Conservation (phyloP, 805 yeast genomes). For the Candida fluviatilis region DNA sequence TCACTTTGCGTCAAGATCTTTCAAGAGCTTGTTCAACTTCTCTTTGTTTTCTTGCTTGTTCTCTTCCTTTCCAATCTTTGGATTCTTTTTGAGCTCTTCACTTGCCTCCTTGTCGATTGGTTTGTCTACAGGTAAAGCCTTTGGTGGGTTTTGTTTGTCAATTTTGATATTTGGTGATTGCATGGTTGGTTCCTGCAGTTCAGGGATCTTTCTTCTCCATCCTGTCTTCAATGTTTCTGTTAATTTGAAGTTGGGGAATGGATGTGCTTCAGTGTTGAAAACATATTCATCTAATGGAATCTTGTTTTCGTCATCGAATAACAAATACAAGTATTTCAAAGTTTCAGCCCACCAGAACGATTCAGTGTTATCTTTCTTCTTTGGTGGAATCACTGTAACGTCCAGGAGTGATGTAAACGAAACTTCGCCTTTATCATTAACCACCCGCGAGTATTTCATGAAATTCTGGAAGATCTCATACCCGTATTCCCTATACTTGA, state of each 20-base stretch:
- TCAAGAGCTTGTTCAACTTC: slow-evolving; percentile 18
- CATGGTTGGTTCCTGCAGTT: slow-evolving; percentile 14
- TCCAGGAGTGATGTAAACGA: slow-evolving; percentile 62
- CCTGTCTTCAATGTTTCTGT: slow-evolving; percentile 54
- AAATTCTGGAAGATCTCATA: slow-evolving; percentile 78
- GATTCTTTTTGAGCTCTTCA: slow-evolving; percentile 34
- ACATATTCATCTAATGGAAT: slow-evolving; percentile 67
- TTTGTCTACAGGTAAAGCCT: slow-evolving; percentile 40
- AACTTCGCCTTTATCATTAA: slow-evolving; percentile 37
- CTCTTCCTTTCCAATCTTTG: slow-evolving; percentile 24
- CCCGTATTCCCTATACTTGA: slow-evolving; percentile 84
- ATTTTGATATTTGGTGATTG: slow-evolving; percentile 10
- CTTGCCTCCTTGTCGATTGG: slow-evolving; percentile 29
- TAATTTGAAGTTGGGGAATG: slow-evolving; percentile 70
- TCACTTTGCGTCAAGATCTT: slow-evolving; percentile 7
- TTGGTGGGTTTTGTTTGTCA: slow-evolving; percentile 31
- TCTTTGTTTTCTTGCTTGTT: slow-evolving; percentile 22
- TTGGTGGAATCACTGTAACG: slow-evolving; percentile 55
- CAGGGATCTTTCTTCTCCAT: slow-evolving; percentile 45
- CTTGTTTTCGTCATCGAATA: slow-evolving; percentile 65
- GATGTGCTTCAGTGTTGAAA: slow-evolving; percentile 92
- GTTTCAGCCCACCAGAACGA: slow-evolving; percentile 95
- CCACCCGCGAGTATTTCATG: slow-evolving; percentile 51
- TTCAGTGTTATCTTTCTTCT: slow-evolving; percentile 71
- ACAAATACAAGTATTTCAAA: slow-evolving; percentile 73